A percentile compares a stretch with the other conserved stretches of the same genome.
Conservation (phyloP, 345 rosid species). For the Orychophragmus violaceus region DNA sequence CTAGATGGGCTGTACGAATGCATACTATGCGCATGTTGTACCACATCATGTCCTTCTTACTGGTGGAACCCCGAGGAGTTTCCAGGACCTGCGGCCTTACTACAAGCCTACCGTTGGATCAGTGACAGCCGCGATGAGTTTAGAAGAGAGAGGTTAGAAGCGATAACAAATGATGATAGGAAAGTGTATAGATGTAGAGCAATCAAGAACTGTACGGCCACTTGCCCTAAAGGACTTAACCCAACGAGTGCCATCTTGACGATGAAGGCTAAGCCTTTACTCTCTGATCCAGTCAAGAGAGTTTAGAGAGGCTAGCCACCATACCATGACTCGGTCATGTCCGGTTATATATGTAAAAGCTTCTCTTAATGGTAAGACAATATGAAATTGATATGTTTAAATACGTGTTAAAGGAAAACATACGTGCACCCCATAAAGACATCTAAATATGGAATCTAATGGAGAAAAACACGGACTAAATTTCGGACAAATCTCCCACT, state of each 20-base stretch:
- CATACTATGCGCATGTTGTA: slow-evolving; percentile 69
- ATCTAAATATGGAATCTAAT: slow-evolving; percentile 3
- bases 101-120: slow-evolving; percentile 62
- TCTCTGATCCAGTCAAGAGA: slow-evolving; percentile 20
- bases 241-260: slow-evolving; percentile 52
- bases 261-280: slow-evolving; percentile 46
- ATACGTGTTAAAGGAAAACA: slow-evolving; percentile 9
- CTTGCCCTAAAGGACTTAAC: slow-evolving; percentile 61
- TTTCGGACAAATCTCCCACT: slow-evolving; percentile 30
- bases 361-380: neutral
- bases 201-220: slow-evolving; percentile 51
- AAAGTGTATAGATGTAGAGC: slow-evolving; percentile 53
- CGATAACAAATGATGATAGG: slow-evolving; percentile 43
- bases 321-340: neutral
- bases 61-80: slow-evolving; percentile 80
- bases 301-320: neutral
- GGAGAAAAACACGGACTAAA: slow-evolving; percentile 22
- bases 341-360: neutral
- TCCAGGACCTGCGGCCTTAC: slow-evolving; percentile 56
- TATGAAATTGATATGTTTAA: neutral
- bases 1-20: slow-evolving; percentile 68
- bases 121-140: slow-evolving; percentile 60
- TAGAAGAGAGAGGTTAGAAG: slow-evolving; percentile 37
- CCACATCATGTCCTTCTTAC: slow-evolving; percentile 54
- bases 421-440: slow-evolving; percentile 31